A percentile compares a stretch with the other conserved stretches of the same genome.
Evolutionary conservation across 495 filamentous ascomycete genomes (phyloP).

Genomic region (Penicillium soppii): DNA sequence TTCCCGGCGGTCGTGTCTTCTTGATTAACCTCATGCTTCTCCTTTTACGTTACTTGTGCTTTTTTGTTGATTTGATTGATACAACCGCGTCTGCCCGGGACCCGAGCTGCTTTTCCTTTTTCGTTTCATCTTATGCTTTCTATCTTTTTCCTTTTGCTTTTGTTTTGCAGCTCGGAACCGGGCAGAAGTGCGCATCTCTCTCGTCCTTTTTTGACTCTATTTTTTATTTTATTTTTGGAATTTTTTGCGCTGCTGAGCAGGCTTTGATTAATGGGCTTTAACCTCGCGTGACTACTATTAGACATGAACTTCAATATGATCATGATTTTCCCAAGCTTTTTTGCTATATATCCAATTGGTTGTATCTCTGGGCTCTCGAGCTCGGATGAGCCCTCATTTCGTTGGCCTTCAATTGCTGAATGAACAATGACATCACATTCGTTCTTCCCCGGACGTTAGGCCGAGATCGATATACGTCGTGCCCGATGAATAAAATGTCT

Average conservation of each 20-base stretch:
- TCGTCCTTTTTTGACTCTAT: constrained; percentile 23
- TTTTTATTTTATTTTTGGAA: constrained; percentile 11
- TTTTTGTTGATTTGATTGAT: constrained; percentile 47
- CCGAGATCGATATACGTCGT: constrained; percentile 5
- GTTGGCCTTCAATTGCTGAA: background rate
- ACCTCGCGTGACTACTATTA: constrained; percentile 12
- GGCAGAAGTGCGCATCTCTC: constrained; percentile 53
- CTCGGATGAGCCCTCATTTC: too few species aligned
- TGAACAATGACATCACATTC: constrained; percentile 3
- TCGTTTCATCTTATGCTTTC: constrained; percentile 28
- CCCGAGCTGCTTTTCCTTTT: constrained; percentile 22
- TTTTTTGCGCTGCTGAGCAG: constrained; percentile 26
- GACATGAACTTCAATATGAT: constrained; percentile 27
- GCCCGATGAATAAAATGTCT: constrained; percentile 4
- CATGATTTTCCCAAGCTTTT: constrained; percentile 10
- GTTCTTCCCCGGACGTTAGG: background rate
- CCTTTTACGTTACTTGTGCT: constrained; percentile 31
- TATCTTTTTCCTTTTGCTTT: constrained; percentile 26
- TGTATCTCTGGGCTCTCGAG: background rate
- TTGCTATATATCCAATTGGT: background rate
- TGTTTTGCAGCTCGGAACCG: constrained; percentile 32
- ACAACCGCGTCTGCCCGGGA: constrained; percentile 51
- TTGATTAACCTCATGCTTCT: constrained; percentile 7
- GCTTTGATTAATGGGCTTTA: constrained; percentile 16
- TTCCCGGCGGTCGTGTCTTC: constrained; percentile 18